A percentile compares a stretch with the other conserved stretches of the same genome.
Evolutionary conservation across 257 asterid genomes (phyloP).

Genomic region (Ophiorrhiza pumila): DNA sequence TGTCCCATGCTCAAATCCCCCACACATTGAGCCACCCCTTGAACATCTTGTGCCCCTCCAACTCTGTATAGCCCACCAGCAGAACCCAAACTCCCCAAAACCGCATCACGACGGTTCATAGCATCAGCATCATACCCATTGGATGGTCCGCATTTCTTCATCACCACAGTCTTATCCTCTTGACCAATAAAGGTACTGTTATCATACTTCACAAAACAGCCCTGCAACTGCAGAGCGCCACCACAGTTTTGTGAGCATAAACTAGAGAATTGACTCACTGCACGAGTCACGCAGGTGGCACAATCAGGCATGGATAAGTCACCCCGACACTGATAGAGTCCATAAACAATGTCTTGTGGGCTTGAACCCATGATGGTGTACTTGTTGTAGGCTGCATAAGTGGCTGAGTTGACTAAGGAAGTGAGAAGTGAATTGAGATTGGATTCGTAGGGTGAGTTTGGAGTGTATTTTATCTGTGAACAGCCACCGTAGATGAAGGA

Average conservation of each 20-base stretch:
- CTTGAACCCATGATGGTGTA: slow-evolving; percentile 55
- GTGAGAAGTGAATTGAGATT: slow-evolving; percentile 80
- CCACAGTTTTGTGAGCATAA: slow-evolving; percentile 67
- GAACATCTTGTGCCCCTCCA: slow-evolving; percentile 67
- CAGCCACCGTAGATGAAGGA: slow-evolving; percentile 76
- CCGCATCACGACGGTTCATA: slow-evolving; percentile 65
- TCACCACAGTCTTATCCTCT: slow-evolving; percentile 76
- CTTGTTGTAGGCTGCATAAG: slow-evolving; percentile 86
- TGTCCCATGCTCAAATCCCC: slow-evolving; percentile 80
- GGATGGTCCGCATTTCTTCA: slow-evolving; percentile 91
- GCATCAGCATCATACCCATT: slow-evolving; percentile 42
- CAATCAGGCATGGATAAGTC: slow-evolving; percentile 93
- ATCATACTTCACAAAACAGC: slow-evolving; percentile 82
- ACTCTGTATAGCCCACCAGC: slow-evolving; percentile 70
- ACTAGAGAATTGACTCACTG: slow-evolving; percentile 51
- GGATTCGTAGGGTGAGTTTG: slow-evolving; percentile 60
- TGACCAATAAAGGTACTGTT: slow-evolving; percentile 61
- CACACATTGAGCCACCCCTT: slow-evolving; percentile 90
- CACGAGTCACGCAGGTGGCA: slow-evolving; percentile 73
- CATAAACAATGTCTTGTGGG: slow-evolving; percentile 56
- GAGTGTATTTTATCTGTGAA: slow-evolving; percentile 56
- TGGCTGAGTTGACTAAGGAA: slow-evolving; percentile 85
- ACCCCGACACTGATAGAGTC: slow-evolving; percentile 83
- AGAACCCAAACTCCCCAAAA: slow-evolving; percentile 53
- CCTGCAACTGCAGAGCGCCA: slow-evolving; percentile 74